A percentile compares a stretch with the other conserved stretches of the same genome.
phyloP scores from a whole-genome alignment of 306 rosid species.

The Quercus ilex region DNA sequence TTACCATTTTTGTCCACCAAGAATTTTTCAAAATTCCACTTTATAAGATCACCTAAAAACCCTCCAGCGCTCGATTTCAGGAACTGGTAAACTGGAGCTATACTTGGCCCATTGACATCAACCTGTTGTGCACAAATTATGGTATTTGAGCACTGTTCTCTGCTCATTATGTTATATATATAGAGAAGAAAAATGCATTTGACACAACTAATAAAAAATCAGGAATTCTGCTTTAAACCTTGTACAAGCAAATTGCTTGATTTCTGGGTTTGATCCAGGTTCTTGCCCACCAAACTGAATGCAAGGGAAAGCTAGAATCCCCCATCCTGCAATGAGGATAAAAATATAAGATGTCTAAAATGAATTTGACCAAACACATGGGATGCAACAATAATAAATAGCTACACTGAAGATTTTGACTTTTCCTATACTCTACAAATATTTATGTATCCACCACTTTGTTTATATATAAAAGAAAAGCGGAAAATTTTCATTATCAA shows the following conservation, averaged over 20 bases:
- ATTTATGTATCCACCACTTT: too few relatives aligned
- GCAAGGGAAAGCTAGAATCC: constrained; percentile 95
- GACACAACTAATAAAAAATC: constrained; percentile 81
- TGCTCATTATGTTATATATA: constrained; percentile 13
- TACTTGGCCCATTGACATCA: constrained; percentile 91
- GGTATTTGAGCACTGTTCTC: constrained; percentile 12
- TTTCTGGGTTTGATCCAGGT: constrained; percentile 85
- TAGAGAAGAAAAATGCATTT: constrained; percentile 8
- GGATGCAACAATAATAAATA: too few relatives aligned
- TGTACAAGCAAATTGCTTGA: constrained; percentile 94
- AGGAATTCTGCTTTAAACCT: constrained; percentile 93
- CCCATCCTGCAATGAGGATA: constrained; percentile 58
- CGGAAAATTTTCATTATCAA: too few relatives aligned
- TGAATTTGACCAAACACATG: too few relatives aligned
- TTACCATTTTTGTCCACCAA: constrained; percentile 92
- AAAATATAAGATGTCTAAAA: too few relatives aligned
- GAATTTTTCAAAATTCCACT: constrained; percentile 98
- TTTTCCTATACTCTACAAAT: too few relatives aligned
- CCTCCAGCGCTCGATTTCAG: constrained; percentile 91
- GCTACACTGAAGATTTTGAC: too few relatives aligned
- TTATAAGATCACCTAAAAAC: constrained; percentile 74
- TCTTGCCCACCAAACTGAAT: constrained; percentile 98
- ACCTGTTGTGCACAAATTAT: constrained; percentile 51
- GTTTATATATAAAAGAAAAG: too few relatives aligned
- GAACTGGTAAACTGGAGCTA: constrained; percentile 86